These are phyloP conservation scores for Epichloe sylvatica DNA, from an alignment of 2,329 filamentous ascomycete species.

Conservation along the genomic window DNA sequence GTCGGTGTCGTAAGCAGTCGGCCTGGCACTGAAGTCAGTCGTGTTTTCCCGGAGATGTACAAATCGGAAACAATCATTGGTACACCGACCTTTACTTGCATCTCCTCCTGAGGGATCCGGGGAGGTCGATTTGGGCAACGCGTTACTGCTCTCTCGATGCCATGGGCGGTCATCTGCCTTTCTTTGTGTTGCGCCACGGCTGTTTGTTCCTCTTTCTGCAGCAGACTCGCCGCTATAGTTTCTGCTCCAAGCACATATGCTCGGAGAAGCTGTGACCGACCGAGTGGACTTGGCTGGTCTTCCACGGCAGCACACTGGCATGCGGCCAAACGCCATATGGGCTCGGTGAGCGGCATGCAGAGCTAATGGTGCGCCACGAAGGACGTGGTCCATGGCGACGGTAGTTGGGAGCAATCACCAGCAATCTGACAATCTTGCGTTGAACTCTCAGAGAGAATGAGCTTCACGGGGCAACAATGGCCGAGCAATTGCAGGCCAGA, in stretches of 20 bases:
- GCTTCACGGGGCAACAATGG: no score
- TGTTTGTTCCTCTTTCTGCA: neutral
- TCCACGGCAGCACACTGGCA: neutral
- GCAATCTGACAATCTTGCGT: neutral
- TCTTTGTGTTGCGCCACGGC: constrained; percentile 26
- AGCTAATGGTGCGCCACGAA: neutral
- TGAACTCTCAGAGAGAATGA: neutral
- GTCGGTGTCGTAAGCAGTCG: constrained; percentile 72
- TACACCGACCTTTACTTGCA: constrained; percentile 17
- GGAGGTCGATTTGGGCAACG: constrained; percentile 18
- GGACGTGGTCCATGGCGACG: neutral
- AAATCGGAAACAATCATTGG: neutral
- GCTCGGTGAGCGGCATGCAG: neutral
- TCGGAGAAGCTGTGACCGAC: neutral
- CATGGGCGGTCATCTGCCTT: constrained; percentile 50
- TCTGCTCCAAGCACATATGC: neutral
- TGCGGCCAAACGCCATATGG: neutral
- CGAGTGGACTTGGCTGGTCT: neutral
- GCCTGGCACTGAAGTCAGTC: constrained; percentile 26
- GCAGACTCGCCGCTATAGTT: neutral
- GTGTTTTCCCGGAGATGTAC: no score
- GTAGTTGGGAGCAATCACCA: neutral
- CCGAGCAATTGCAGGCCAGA: neutral
- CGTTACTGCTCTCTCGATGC: constrained; percentile 46
- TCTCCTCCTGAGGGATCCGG: constrained; percentile 14